phyloP scores from a whole-genome alignment of 345 rosid species.

The Heritiera fomes region DNA sequence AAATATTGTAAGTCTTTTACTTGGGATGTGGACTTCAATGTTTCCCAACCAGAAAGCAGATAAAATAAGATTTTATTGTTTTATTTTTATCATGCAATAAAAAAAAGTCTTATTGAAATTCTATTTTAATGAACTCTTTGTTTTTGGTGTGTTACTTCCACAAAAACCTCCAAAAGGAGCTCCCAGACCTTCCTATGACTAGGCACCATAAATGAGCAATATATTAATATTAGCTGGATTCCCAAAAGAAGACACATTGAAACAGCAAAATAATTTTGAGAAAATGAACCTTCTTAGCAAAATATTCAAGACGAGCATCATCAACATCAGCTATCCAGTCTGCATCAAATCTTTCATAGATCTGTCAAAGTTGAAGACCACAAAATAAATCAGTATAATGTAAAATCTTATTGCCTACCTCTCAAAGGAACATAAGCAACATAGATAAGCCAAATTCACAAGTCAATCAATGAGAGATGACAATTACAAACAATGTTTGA shows the following conservation, averaged over 20 bases:
- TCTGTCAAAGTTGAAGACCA: constrained; percentile 42
- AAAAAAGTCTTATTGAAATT: too few species aligned
- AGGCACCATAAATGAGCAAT: neutral
- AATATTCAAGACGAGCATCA: constrained; percentile 83
- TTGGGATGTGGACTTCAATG: neutral
- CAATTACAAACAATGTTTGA: neutral
- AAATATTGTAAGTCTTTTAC: neutral
- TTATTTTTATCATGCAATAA: neutral
- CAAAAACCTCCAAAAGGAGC: too few species aligned
- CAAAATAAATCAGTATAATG: constrained; percentile 24
- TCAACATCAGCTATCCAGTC: constrained; percentile 53
- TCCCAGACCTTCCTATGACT: too few species aligned
- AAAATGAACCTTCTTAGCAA: constrained; percentile 67
- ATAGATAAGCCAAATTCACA: neutral
- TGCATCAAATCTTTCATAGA: constrained; percentile 77
- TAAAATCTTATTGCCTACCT: neutral
- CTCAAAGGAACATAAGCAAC: neutral
- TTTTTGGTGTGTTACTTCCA: too few species aligned
- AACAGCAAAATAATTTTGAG: neutral
- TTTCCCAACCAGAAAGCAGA: neutral
- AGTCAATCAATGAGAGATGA: neutral
- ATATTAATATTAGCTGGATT: neutral
- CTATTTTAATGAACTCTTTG: too few species aligned
- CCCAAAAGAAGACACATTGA: neutral
- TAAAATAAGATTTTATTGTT: neutral